phyloP scores from a whole-genome alignment of 2,329 filamentous ascomycete species.

The Pleurostoma richardsiae region DNA sequence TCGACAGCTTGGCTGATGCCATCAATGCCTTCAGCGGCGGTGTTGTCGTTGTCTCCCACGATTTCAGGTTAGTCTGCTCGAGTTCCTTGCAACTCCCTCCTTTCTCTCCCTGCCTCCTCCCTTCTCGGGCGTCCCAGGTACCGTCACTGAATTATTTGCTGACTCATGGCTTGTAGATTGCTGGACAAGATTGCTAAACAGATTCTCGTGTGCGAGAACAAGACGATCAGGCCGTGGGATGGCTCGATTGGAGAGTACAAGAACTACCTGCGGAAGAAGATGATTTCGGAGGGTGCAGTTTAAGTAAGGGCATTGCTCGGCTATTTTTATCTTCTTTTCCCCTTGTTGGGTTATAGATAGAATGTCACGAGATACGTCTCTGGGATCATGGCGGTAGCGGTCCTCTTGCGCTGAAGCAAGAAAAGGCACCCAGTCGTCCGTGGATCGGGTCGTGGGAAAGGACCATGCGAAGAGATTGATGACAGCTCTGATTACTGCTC shows the following conservation, averaged over 20 bases:
- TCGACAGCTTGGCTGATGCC: conserved; percentile 93
- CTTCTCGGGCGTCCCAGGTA: not conserved
- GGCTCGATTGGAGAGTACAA: conserved; percentile 93
- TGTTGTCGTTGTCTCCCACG: conserved; percentile 97
- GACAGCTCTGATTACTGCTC: no score
- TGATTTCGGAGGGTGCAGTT: conserved; percentile 82
- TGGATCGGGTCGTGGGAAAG: no score
- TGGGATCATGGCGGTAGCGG: no score
- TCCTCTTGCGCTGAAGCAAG: no score
- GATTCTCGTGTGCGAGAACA: conserved; percentile 98
- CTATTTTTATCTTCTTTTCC: no score
- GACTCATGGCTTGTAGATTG: conserved; percentile 50
- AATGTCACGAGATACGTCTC: no score
- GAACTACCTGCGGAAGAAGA: conserved; percentile 98
- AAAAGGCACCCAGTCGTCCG: no score
- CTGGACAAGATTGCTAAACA: conserved; percentile 99
- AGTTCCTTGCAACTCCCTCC: not conserved
- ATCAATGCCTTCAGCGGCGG: conserved; percentile 95
- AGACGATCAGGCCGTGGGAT: conserved; percentile 85
- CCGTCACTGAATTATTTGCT: conserved; percentile 12
- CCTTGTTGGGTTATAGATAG: no score
- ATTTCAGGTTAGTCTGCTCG: conserved; percentile 75
- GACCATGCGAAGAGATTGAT: no score
- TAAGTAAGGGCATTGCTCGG: conserved; percentile 36
- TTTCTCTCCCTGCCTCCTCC: not conserved